phyloP scores from a whole-genome alignment of 768 basidiomycete species.

The Mrakia blollopis region DNA sequence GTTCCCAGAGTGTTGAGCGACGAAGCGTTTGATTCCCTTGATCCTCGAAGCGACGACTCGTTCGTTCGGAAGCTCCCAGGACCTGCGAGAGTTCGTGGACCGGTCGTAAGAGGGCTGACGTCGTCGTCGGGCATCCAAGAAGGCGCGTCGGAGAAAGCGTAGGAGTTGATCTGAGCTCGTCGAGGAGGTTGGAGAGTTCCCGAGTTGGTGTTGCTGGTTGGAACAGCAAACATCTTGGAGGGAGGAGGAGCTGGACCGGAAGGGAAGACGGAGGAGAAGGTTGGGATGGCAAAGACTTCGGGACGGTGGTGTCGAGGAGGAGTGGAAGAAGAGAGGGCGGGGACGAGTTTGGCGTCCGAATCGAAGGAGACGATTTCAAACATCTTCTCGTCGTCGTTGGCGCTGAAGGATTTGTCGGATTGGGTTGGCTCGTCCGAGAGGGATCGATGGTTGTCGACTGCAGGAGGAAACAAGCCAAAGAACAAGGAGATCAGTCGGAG shows the following conservation, averaged over 20 bases:
- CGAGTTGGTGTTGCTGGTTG: not conserved
- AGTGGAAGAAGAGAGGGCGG: not conserved
- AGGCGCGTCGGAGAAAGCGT: not conserved
- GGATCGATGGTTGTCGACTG: constrained; percentile 4
- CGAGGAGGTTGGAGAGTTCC: not conserved
- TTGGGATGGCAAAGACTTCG: not conserved
- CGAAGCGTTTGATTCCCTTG: not conserved
- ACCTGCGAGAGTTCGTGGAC: not conserved
- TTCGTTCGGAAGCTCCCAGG: not conserved
- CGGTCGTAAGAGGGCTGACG: not conserved
- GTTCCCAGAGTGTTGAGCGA: not conserved
- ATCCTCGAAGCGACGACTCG: not conserved
- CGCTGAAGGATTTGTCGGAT: not conserved
- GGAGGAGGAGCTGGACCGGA: constrained; percentile 6
- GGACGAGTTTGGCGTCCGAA: constrained; percentile 4
- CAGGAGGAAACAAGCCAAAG: not conserved
- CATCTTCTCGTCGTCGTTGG: not conserved
- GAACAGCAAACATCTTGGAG: not conserved
- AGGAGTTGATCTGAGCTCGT: not conserved
- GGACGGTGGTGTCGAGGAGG: not conserved
- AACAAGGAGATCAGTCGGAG: not conserved
- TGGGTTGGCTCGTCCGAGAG: not conserved
- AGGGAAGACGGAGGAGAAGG: constrained; percentile 8
- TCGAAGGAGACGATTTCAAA: constrained; percentile 10
- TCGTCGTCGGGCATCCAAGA: constrained; percentile 3